These are phyloP conservation scores for Vitis hybrid DNA, from an alignment of 177 flowering plant genomes.

Conservation along the genomic window DNA sequence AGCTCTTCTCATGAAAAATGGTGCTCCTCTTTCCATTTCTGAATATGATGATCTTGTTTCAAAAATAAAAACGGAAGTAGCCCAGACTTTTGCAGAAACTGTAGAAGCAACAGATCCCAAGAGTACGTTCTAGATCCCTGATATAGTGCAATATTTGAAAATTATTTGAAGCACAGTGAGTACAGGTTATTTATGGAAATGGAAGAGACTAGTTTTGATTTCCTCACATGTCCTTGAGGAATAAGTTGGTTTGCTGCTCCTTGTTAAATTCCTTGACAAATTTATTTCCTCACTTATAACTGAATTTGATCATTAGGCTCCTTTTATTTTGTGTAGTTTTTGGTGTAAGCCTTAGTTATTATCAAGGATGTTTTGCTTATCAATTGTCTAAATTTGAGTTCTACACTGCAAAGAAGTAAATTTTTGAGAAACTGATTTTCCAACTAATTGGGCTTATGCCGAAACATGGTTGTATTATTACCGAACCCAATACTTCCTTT, in stretches of 20 bases:
- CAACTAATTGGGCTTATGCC: not conserved
- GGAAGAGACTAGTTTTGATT: not conserved
- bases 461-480: too few relatives aligned
- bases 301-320: not conserved
- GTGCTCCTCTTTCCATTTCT: constrained; percentile 23
- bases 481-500: too few relatives aligned
- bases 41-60: constrained; percentile 27
- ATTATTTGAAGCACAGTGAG: not conserved
- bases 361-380: not conserved
- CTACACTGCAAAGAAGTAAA: not conserved
- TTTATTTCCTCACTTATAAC: too few relatives aligned
- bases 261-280: too few relatives aligned
- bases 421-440: not conserved
- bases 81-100: constrained; percentile 19
- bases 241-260: too few relatives aligned
- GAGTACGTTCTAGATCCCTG: constrained; percentile 15
- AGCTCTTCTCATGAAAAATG: constrained; percentile 23
- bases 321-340: not conserved
- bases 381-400: not conserved
- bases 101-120: constrained; percentile 17
- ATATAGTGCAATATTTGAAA: not conserved
- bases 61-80: constrained; percentile 21
- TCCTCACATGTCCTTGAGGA: not conserved
- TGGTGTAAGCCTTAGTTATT: not conserved
- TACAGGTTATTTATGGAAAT: not conserved